Base-by-base conservation (phyloP, 2,329 filamentous ascomycete genomes). In the Xylariaceae sp. region DNA sequence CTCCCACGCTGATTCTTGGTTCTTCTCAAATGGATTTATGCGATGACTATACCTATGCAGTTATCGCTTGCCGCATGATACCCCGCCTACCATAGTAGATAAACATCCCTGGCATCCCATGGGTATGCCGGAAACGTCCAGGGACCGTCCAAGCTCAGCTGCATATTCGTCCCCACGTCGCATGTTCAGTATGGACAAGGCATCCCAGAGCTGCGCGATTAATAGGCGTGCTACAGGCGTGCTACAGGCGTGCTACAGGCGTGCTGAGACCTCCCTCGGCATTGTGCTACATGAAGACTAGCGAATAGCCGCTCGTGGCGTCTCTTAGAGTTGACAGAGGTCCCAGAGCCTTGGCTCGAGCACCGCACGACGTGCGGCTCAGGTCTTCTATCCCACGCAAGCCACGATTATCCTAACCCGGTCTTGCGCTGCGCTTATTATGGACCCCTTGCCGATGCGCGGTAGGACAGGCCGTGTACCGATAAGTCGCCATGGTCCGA, bases 301-400 rank as follows among this genome's bases (percentile, higher is more conserved):
- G 47, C 30, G 42, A 39, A 52, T 39, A 15, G 37, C 53, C 37
- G 43, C 32, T 39, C 53, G 35, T 16, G 26, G 30, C 23, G 37
- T 23, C 32, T 1, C 13, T 53, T 6, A 6, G 11, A 6, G 18
- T n/a, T 9, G 39, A 37, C 30, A 26, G 3, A 21, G 32, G 43
- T 52, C 41, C 49, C 53, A 53, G 53, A 40, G 53, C 53, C 53
- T 52, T 56, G 53, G 53, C 53, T 56, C 43, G 13, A 39, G n/a
- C 33, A 32, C 33, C 26, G 23, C 41, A 37, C 29, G n/a, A 42
- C 52, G 42, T 32, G 47, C 48, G 42, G 48, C 43, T 53, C 53
- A 32, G 27, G 27, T 44, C 33, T 43, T 42, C 20, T 16, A 47
- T 33, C 41, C 30, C 29, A 36, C 42, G 32, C 15, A 20, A 36